Evolutionary conservation across 139 green algal genomes (phyloP).

Genomic region (Chlorella sp.): DNA sequence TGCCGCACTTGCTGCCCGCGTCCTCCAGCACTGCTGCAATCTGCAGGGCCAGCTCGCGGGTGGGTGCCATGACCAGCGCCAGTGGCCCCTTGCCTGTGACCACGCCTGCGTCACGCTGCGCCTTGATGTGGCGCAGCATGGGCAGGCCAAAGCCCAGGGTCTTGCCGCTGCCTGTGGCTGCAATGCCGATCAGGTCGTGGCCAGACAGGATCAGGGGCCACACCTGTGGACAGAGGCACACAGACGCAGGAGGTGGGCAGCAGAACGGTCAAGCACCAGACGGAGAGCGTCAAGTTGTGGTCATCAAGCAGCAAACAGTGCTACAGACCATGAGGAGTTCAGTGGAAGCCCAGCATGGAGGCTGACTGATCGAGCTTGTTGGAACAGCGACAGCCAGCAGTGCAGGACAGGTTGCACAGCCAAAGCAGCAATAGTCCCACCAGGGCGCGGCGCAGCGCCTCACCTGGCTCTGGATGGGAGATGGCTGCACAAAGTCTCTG

Average conservation of each 20-base stretch:
- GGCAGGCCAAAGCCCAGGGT: constrained; percentile 82
- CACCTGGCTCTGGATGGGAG: constrained; percentile 78
- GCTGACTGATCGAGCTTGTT: too few species aligned
- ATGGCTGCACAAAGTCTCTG: constrained; percentile 56
- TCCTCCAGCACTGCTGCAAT: constrained; percentile 53
- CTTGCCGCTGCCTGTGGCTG: constrained; percentile 66
- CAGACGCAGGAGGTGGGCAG: not conserved
- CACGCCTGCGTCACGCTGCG: constrained; percentile 42
- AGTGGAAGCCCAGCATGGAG: too few species aligned
- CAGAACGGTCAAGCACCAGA: not conserved
- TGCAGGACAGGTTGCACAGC: too few species aligned
- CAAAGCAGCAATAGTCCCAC: too few species aligned
- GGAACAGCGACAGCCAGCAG: not conserved
- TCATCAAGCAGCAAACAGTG: not conserved
- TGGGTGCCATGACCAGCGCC: constrained; percentile 81
- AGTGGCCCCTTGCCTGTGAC: constrained; percentile 49
- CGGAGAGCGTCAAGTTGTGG: not conserved
- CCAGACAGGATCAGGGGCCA: constrained; percentile 79
- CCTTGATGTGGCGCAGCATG: constrained; percentile 66
- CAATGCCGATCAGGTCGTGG: constrained; percentile 82
- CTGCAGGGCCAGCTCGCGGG: constrained; percentile 87
- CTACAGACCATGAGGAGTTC: too few species aligned
- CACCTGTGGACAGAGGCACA: constrained; percentile 39
- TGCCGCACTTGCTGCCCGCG: constrained; percentile 36
- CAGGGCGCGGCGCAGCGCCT: constrained; percentile 40